Base-by-base conservation (phyloP, 2,329 filamentous ascomycete genomes). In the Botrytis aclada region DNA sequence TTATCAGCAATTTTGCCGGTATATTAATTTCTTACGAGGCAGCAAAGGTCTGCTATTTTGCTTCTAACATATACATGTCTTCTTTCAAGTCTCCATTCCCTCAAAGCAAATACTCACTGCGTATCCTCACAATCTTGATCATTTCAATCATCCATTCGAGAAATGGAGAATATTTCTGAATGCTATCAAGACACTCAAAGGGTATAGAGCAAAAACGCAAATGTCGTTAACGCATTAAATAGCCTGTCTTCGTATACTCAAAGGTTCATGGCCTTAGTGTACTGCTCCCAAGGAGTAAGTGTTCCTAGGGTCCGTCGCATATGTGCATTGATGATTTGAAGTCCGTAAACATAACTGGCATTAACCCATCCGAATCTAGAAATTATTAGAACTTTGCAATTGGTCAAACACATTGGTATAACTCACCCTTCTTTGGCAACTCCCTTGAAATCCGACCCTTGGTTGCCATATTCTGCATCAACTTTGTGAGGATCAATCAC, bases 301-400 rank as follows among this genome's bases (percentile, higher is more conserved):
- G 94, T 93, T 72, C 95, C 95, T 56, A 99, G 86, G 0, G 95
- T 94, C 78, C 95, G 92, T 81, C 91, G 90, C 89, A 96, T 95
- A 83, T 97, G 94, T 45, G 93, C 92, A 78, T 93, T 95, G 74
- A 97, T 87, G 77, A 98, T 93, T 77, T 95, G 91, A 74, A 98
- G 86, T 58, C 95, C 96, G 80, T 97, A 97, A 73, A 98, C 93
- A 81, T 97, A 99, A 81, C 95, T 98, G 79, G 96, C 95, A 81
- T 99, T 99, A 80, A 98, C 96, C 96, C 96, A 99, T 70, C 95
- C 96, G 81, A 99, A 99, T 73, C 95, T 97, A 80, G n/a, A 67
- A 65, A 66, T 39, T 77, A 81, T 80, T 72, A 79, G 77, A 69
- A 67, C 47, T 74, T 51, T 8, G 58, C 20, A 45, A 18, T 63